Conservation (phyloP, 805 yeast species). For the Barnettozyma pratensis region DNA sequence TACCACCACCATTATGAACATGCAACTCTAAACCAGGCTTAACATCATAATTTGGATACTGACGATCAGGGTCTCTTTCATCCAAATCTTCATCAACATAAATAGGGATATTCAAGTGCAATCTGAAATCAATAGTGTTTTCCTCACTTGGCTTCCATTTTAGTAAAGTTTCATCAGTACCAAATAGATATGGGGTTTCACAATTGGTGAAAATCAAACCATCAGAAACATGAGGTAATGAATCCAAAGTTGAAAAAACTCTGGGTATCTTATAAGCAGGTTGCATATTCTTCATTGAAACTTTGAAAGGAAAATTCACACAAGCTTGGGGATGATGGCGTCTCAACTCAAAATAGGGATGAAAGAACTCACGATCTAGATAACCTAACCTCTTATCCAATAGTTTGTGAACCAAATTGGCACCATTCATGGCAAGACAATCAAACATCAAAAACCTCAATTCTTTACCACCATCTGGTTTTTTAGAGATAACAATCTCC, state of each 20-base stretch:
- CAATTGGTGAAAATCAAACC: conserved; percentile 93
- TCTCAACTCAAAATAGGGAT: conserved; percentile 75
- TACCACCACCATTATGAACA: conserved; percentile 70
- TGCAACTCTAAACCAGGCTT: conserved; percentile 65
- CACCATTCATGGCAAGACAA: conserved; percentile 79
- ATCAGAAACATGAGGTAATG: conserved; percentile 83
- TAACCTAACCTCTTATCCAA: conserved; percentile 83
- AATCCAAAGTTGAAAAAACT: conserved; percentile 65
- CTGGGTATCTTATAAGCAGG: conserved; percentile 71
- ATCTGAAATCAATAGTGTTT: conserved; percentile 84
- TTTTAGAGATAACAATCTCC: conserved; percentile 73
- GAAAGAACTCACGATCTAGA: conserved; percentile 71
- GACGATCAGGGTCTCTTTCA: conserved; percentile 60
- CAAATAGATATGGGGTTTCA: conserved; percentile 78
- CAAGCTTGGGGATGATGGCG: conserved; percentile 67
- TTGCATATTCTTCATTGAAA: conserved; percentile 85
- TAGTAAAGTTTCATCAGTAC: conserved; percentile 79
- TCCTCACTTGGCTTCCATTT: conserved; percentile 99
- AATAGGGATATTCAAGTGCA: conserved; percentile 54
- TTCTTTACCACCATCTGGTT: conserved; percentile 56
- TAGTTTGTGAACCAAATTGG: conserved; percentile 60
- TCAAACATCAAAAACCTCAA: conserved; percentile 85
- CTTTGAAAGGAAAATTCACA: conserved; percentile 74
- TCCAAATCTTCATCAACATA: conserved; percentile 56
- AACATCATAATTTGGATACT: conserved; percentile 76